phyloP scores from a whole-genome alignment of 345 rosid species.

The Gossypioides kirkii region DNA sequence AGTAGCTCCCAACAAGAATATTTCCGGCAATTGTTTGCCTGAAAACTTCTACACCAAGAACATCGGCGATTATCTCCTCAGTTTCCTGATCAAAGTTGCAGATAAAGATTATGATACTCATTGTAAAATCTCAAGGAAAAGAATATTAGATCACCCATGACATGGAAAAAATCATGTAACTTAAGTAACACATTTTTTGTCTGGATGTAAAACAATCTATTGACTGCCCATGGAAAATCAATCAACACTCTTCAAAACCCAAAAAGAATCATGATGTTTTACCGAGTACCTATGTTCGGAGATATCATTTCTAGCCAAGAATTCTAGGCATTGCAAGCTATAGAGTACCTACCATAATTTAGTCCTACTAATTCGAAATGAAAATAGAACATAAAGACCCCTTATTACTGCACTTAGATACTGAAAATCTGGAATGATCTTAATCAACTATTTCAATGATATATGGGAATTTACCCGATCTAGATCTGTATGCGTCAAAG shows the following conservation, averaged over 20 bases:
- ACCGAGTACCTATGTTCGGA: not conserved
- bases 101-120: not conserved
- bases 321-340: too few relatives aligned
- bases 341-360: too few relatives aligned
- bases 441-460: not conserved
- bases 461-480: slow-evolving; percentile 43
- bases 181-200: too few relatives aligned
- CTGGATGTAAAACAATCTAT: too few relatives aligned
- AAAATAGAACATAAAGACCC: not conserved
- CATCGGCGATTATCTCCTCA: slow-evolving; percentile 89
- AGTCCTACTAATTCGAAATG: not conserved
- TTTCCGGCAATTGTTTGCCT: slow-evolving; percentile 93
- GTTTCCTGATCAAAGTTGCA: slow-evolving; percentile 47
- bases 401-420: too few relatives aligned
- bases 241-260: not conserved
- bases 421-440: not conserved
- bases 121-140: not conserved
- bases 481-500: slow-evolving; percentile 89
- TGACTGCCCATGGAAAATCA: too few relatives aligned
- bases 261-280: not conserved
- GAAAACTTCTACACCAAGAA: slow-evolving; percentile 93
- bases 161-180: too few relatives aligned
- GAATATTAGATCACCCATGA: not conserved
- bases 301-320: not conserved
- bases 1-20: slow-evolving; percentile 90